Evolutionary conservation across 148 eudicot species (phyloP).

Genomic region (Rhododendron ferrugineum): DNA sequence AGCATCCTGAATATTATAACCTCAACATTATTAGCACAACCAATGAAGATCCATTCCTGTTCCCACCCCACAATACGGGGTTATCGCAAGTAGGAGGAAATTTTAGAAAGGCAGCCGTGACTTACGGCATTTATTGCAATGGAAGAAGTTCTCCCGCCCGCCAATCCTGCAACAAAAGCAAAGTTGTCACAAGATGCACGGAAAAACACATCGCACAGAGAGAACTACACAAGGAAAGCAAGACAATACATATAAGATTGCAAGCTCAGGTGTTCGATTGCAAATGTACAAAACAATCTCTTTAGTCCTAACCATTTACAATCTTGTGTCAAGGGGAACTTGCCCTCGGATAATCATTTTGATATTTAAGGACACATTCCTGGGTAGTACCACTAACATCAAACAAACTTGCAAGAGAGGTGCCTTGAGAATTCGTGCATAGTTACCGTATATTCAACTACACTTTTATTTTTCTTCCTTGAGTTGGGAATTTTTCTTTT

Average conservation of each 20-base stretch:
- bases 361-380: not conserved
- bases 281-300: not conserved
- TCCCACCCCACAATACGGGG: not conserved
- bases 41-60: not conserved
- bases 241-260: not conserved
- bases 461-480: not conserved
- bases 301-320: not conserved
- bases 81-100: not conserved
- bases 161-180: slow-evolving; percentile 46
- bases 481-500: not conserved
- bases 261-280: not conserved
- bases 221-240: not conserved
- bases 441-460: not conserved
- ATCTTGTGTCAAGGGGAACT: not conserved
- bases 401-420: slow-evolving; percentile 2
- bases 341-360: not conserved
- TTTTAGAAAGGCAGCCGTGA: not conserved
- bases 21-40: not conserved
- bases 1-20: slow-evolving; percentile 43
- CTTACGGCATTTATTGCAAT: slow-evolving; percentile 71
- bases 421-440: not conserved
- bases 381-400: not conserved
- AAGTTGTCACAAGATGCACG: not conserved
- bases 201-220: not conserved
- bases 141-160: slow-evolving; percentile 68